Conservation (phyloP, 441 rosid genomes). For the Breynia disticha region DNA sequence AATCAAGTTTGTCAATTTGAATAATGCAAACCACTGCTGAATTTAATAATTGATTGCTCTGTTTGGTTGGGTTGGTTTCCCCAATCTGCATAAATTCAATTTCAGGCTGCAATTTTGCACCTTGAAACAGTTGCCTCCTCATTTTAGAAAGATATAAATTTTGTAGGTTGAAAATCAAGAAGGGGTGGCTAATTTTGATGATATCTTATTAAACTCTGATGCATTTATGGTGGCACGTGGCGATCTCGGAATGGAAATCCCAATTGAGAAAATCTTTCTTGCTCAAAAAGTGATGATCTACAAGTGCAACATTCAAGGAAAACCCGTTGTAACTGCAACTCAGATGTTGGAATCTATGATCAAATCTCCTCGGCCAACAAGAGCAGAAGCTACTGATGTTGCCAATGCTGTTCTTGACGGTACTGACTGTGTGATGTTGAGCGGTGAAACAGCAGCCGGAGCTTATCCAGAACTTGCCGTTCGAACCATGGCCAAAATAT, state of each 20-base stretch:
- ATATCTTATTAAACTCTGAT: slow-evolving; percentile 69
- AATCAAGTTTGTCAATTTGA: too few species aligned
- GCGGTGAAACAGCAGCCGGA: slow-evolving; percentile 98
- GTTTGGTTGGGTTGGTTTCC: too few species aligned
- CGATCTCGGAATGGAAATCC: slow-evolving; percentile 97
- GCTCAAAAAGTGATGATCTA: slow-evolving; percentile 97
- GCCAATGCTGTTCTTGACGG: slow-evolving; percentile 98
- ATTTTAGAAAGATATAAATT: not conserved
- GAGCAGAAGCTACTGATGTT: slow-evolving; percentile 97
- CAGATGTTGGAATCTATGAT: slow-evolving; percentile 99
- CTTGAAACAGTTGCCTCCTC: too few species aligned
- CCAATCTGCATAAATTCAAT: too few species aligned
- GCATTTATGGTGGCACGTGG: slow-evolving; percentile 98
- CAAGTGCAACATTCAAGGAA: slow-evolving; percentile 89
- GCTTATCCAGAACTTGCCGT: slow-evolving; percentile 93
- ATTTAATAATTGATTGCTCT: too few species aligned
- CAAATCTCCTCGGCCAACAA: slow-evolving; percentile 89
- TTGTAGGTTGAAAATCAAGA: slow-evolving; percentile 85
- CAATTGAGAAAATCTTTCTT: slow-evolving; percentile 85
- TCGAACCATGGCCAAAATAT: slow-evolving; percentile 80
- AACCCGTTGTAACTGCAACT: slow-evolving; percentile 95
- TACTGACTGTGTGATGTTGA: slow-evolving; percentile 89
- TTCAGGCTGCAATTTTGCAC: too few species aligned
- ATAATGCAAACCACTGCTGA: too few species aligned
- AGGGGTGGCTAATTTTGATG: slow-evolving; percentile 91